Percentiles rank a stretch among this genome's conserved stretches.
These are phyloP conservation scores for Tuber borchii DNA, from an alignment of 495 filamentous ascomycete species.

Conservation along the genomic window DNA sequence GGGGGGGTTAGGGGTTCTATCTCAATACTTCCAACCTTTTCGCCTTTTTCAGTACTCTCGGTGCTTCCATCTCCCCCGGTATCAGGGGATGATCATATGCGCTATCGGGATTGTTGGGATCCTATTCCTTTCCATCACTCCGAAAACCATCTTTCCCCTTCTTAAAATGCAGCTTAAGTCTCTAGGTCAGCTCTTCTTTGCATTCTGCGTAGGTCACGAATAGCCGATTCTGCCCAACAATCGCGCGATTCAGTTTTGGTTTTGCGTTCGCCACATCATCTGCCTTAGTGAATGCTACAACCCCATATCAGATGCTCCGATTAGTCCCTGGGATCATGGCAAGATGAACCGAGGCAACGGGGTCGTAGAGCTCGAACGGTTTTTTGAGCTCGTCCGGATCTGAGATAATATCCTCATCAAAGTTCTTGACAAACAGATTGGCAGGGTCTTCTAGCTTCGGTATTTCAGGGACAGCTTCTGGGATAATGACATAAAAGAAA, in stretches of 20 bases:
- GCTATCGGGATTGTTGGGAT: neutral
- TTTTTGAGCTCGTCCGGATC: constrained; percentile 49
- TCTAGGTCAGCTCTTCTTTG: constrained; percentile 40
- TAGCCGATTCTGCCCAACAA: constrained; percentile 39
- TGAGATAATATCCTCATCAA: constrained; percentile 45
- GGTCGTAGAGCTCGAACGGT: constrained; percentile 82
- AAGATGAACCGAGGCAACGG: constrained; percentile 88
- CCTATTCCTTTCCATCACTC: neutral
- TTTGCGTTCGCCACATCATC: constrained; percentile 81
- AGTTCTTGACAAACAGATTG: constrained; percentile 99
- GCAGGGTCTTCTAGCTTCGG: constrained; percentile 44
- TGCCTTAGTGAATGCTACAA: constrained; percentile 92
- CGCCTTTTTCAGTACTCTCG: neutral
- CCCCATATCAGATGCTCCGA: constrained; percentile 95
- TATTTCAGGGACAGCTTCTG: constrained; percentile 34
- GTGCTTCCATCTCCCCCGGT: neutral
- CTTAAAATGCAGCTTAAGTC: constrained; percentile 26
- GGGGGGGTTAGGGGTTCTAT: neutral
- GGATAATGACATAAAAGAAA: constrained; percentile 27
- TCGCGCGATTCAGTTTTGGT: constrained; percentile 73
- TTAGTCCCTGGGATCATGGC: constrained; percentile 73
- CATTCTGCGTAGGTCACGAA: constrained; percentile 41
- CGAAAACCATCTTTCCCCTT: neutral
- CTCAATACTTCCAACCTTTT: neutral
- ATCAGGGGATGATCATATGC: neutral